Conservation (phyloP, 1,139 yeast genomes). For the Scheffersomyces titani region DNA sequence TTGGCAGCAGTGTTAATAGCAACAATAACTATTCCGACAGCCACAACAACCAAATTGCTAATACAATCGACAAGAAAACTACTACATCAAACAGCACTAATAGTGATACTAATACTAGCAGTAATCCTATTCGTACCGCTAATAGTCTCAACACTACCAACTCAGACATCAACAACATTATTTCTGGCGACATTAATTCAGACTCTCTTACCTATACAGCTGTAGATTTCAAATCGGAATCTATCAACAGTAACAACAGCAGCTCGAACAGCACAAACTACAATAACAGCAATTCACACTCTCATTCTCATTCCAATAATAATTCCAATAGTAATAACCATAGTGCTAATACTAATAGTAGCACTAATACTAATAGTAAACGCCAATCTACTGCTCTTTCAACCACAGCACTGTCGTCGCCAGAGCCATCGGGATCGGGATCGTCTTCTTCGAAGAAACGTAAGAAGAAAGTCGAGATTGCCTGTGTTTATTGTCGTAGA, state of each 20-base stretch:
- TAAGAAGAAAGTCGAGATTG: constrained; percentile 62
- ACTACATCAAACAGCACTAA: neutral
- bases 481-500: constrained; percentile 90
- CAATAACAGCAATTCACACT: neutral
- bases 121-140: neutral
- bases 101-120: neutral
- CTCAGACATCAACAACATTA: neutral
- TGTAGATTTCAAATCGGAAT: neutral
- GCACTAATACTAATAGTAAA: neutral
- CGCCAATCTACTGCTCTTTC: neutral
- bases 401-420: neutral
- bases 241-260: neutral
- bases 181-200: neutral
- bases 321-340: neutral
- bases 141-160: neutral
- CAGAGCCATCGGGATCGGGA: neutral
- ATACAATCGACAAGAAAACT: no score
- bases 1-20: neutral
- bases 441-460: constrained; percentile 15
- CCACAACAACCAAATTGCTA: neutral
- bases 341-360: no score
- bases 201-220: neutral
- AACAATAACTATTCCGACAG: neutral
- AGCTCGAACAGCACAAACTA: neutral
- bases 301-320: neutral